Percentiles rank a stretch among this genome's conserved stretches.
Evolutionary conservation across 1,139 yeast genomes (phyloP).

Genomic region (Nakaseomyces uthaithaninus): DNA sequence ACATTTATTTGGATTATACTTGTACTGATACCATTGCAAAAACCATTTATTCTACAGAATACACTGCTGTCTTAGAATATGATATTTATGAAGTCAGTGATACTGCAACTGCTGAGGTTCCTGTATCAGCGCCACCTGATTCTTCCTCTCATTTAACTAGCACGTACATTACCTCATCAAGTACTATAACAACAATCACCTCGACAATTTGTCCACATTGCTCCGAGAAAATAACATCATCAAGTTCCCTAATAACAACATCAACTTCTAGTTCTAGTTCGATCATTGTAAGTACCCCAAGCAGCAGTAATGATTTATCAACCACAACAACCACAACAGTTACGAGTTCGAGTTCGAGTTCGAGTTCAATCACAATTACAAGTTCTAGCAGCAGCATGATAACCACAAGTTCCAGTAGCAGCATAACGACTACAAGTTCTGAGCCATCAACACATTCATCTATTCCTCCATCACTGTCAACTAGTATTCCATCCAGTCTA

Average conservation of each 20-base stretch:
- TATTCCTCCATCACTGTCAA: too few relatives aligned
- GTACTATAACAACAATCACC: background rate
- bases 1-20: conserved; percentile 18
- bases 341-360: background rate
- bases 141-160: background rate
- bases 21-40: conserved; percentile 28
- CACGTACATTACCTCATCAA: background rate
- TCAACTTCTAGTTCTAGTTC: conserved; percentile 1
- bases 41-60: conserved; percentile 20
- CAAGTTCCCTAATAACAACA: background rate
- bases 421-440: too few relatives aligned
- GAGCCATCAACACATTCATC: too few relatives aligned
- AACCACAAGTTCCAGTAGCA: too few relatives aligned
- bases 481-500: too few relatives aligned
- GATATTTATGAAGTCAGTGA: conserved; percentile 18
- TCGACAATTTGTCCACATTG: conserved; percentile 5
- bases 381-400: conserved; percentile 22
- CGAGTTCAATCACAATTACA: conserved; percentile 10
- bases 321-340: conserved; percentile 1
- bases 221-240: background rate
- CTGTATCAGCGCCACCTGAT: background rate
- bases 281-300: background rate
- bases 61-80: conserved; percentile 16
- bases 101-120: conserved; percentile 10
- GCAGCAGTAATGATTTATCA: conserved; percentile 4